These are phyloP conservation scores for Phytophthora citrophthora DNA, from an alignment of 352 stramenopile genomes.

Conservation along the genomic window DNA sequence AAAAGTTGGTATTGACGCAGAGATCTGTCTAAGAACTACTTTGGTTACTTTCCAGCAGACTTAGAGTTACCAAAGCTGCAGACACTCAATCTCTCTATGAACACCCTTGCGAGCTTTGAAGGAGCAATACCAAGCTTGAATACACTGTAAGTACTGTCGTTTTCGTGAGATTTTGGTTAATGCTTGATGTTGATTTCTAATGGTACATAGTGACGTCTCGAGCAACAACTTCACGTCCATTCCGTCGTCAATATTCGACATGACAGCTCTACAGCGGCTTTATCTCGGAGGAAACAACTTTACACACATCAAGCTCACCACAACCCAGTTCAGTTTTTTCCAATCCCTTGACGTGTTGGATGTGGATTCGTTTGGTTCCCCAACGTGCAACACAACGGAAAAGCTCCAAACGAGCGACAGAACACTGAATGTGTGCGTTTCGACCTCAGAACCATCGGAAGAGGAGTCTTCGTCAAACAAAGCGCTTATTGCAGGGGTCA, in stretches of 20 bases:
- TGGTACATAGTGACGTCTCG: conserved; percentile 51
- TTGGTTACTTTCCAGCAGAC: conserved; percentile 52
- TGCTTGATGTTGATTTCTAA: neutral
- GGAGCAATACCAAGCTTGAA: conserved; percentile 43
- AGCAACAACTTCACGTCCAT: conserved; percentile 55
- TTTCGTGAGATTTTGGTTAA: neutral
- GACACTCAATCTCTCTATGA: conserved; percentile 60
- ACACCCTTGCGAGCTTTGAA: conserved; percentile 55
- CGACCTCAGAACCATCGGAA: neutral
- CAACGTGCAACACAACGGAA: conserved; percentile 26
- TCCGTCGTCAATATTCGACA: conserved; percentile 47
- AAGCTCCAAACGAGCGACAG: conserved; percentile 19
- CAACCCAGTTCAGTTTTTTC: conserved; percentile 50
- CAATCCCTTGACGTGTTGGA: conserved; percentile 34
- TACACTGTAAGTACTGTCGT: conserved; percentile 46
- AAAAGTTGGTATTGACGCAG: conserved; percentile 29
- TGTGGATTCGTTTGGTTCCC: conserved; percentile 42
- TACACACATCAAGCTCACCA: conserved; percentile 38
- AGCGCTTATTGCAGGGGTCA: conserved; percentile 29
- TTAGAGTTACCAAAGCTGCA: conserved; percentile 44
- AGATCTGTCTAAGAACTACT: conserved; percentile 73
- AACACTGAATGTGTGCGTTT: conserved; percentile 25
- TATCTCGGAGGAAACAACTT: conserved; percentile 56
- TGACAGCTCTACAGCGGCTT: conserved; percentile 45
- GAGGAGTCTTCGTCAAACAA: conserved; percentile 14